phyloP scores from a whole-genome alignment of 257 asterid species.

The Galeopsis tetrahit region DNA sequence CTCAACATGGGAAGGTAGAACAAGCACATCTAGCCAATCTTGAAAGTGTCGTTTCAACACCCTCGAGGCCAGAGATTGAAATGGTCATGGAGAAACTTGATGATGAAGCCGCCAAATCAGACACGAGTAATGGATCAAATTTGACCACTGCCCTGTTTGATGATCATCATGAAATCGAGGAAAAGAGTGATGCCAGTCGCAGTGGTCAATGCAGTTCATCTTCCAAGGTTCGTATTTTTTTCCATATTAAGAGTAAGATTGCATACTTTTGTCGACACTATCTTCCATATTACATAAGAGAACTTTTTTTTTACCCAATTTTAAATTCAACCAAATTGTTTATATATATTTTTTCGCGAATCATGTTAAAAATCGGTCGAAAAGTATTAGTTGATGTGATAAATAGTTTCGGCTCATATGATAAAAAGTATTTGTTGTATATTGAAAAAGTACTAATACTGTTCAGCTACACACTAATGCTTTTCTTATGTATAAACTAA shows the following conservation, averaged over 20 bases:
- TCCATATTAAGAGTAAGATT: neutral
- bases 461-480: too few species aligned
- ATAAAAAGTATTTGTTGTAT: too few species aligned
- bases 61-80: slow-evolving; percentile 30
- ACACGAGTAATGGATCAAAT: slow-evolving; percentile 22
- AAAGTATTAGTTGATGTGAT: too few species aligned
- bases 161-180: slow-evolving; percentile 34
- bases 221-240: slow-evolving; percentile 44
- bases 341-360: too few species aligned
- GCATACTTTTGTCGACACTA: too few species aligned
- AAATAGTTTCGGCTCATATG: too few species aligned
- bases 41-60: slow-evolving; percentile 27
- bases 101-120: slow-evolving; percentile 32
- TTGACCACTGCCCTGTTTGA: slow-evolving; percentile 23
- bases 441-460: too few species aligned
- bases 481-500: too few species aligned
- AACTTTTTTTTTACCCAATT: too few species aligned
- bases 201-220: slow-evolving; percentile 30
- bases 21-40: slow-evolving; percentile 26
- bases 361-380: too few species aligned
- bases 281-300: neutral
- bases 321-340: too few species aligned
- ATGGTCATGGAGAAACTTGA: slow-evolving; percentile 31
- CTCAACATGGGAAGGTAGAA: slow-evolving; percentile 34
- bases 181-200: slow-evolving; percentile 29